Percentiles rank a stretch among this genome's conserved stretches.
These are phyloP conservation scores for Lactarius sp. DNA, from an alignment of 768 basidiomycete species.

Conservation along the genomic window DNA sequence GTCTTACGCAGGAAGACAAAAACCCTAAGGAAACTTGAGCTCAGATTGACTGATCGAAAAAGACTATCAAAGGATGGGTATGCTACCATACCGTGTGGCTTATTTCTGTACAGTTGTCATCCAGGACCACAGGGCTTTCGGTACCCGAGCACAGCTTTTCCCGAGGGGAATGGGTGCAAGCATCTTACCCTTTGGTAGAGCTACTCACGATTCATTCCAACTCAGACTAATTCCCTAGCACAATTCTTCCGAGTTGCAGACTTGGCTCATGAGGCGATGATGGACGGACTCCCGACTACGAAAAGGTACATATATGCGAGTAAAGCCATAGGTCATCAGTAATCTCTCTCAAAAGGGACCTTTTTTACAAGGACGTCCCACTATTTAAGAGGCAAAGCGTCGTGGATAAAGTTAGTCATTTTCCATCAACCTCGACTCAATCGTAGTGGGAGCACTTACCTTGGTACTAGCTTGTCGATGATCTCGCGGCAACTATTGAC, in stretches of 20 bases:
- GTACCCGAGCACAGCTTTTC: conserved; percentile 34
- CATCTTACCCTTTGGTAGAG: conserved; percentile 40
- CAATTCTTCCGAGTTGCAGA: conserved; percentile 64
- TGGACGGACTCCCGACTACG: conserved; percentile 43
- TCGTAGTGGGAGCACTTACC: conserved; percentile 1
- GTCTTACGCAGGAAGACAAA: background rate
- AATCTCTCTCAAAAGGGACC: conserved; percentile 48
- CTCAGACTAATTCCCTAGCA: conserved; percentile 40
- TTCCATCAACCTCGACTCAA: background rate
- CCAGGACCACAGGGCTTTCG: conserved; percentile 21
- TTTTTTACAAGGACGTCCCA: conserved; percentile 80
- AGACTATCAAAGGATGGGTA: conserved; percentile 34
- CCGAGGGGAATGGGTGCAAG: conserved; percentile 38
- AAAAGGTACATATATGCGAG: conserved; percentile 16
- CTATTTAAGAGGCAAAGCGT: conserved; percentile 74
- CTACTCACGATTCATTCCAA: background rate
- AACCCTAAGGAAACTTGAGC: conserved; percentile 30
- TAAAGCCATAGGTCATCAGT: background rate
- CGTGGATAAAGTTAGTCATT: conserved; percentile 62
- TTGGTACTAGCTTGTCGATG: conserved; percentile 68
- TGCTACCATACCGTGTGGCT: conserved; percentile 5
- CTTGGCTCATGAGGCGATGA: conserved; percentile 62
- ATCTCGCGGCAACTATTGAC: conserved; percentile 78
- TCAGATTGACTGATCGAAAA: conserved; percentile 36
- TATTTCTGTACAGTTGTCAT: background rate